Base-by-base conservation (phyloP, 768 basidiomycete genomes). In the Rhodotorula sphaerocarpa region DNA sequence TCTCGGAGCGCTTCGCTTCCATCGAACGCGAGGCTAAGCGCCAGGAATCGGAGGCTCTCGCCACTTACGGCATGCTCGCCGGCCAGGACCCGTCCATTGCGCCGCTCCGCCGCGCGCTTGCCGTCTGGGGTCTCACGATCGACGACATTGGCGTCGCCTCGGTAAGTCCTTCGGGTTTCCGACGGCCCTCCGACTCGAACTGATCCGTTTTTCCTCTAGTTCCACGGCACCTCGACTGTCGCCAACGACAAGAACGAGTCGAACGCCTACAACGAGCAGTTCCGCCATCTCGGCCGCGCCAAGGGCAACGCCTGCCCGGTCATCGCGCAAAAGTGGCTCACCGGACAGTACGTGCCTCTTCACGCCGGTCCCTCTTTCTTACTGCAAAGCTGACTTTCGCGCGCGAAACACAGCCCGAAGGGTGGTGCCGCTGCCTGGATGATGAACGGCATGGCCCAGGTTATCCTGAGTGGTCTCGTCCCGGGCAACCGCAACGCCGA, bases 301-400 rank as follows among this genome's bases (percentile, higher is more conserved):
- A 83, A 85, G 43, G 93, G 95, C 57, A 97, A 97, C 75, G 91
- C 92, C n/a, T 85, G 93, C 50, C 95, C 95, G 7, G 84, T 95
- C 72, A 86, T 97, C 76, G 90, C 95, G 4, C 95, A 97, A 77
- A 99, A 99, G 82, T 90, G 87, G 75, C 80, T 99, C 53, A 86
- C 93, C 34, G 95, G 95, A 0, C 52, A 53, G 56, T 58, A 15
- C 50, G 57, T 50, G 16, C 18, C 45, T 16, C 28, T 2, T 30
- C 25, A 34, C 54, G 25, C 10, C 21, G 4, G 23, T 27, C 16
- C 46, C 20, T 14, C 25, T 16, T 36, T n/a, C 23, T 20, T 18
- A 7, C n/a, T 7, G 12, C 1, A 18, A 10, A 39, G n/a, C 18
- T 46, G n/a, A 30, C 44, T 18, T 18, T 44, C 23, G 12, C 42